A percentile compares a stretch with the other conserved stretches of the same genome.
phyloP scores from a whole-genome alignment of 1,284 basidiomycete genomes.

The Trametes sp. region DNA sequence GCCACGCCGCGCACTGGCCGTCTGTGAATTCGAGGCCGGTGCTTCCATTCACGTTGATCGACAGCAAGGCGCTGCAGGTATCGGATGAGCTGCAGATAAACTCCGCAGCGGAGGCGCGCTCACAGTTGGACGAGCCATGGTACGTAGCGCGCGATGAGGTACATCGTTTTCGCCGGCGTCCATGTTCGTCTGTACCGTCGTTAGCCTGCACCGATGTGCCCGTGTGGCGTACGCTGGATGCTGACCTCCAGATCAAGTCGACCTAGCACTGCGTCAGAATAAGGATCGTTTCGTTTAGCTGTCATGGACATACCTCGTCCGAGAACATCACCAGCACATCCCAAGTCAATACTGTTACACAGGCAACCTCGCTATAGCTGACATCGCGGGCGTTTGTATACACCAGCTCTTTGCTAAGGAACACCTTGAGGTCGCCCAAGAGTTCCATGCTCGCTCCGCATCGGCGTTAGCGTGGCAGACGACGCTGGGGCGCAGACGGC shows the following conservation, averaged over 20 bases:
- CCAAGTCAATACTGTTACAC: conserved; percentile 29
- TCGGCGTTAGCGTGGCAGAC: not conserved
- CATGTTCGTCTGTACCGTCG: conserved; percentile 26
- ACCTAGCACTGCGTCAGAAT: conserved; percentile 4
- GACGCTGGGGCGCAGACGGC: not conserved
- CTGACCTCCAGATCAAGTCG: conserved; percentile 30
- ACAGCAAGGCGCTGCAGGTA: conserved; percentile 31
- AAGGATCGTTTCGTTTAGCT: not conserved
- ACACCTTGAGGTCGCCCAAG: not conserved
- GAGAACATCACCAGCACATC: conserved; percentile 28
- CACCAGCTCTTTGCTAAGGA: conserved; percentile 11
- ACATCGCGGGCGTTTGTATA: conserved; percentile 19
- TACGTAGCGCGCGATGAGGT: conserved; percentile 35
- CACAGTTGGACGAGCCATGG: conserved; percentile 38
- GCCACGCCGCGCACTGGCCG: conserved; percentile 34
- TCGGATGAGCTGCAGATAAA: too few species aligned
- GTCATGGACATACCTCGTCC: conserved; percentile 23
- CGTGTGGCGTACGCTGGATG: not conserved
- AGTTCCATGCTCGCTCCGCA: conserved; percentile 5
- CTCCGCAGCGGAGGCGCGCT: too few species aligned
- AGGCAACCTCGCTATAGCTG: conserved; percentile 32
- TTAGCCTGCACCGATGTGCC: not conserved
- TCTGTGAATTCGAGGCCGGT: conserved; percentile 34
- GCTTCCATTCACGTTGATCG: conserved; percentile 35
- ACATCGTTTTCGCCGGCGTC: conserved; percentile 36